Percentiles rank a stretch among this genome's conserved stretches.
Conservation (phyloP, 2,329 filamentous ascomycete genomes). For the Fonsecaea erecta region DNA sequence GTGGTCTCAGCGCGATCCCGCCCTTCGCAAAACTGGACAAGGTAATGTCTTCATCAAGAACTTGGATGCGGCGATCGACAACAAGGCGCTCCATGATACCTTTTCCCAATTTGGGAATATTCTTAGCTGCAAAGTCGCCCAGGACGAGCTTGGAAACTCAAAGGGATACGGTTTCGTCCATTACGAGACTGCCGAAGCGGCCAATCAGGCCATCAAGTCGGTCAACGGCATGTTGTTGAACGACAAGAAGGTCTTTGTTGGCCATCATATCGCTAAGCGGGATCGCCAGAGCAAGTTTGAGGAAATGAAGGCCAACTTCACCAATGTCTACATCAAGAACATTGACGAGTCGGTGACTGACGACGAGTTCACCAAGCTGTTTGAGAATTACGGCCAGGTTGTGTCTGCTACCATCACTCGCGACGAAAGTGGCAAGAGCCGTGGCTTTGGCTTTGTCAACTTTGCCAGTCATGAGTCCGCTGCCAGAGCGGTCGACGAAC, state of each 20-base stretch:
- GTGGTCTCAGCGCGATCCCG: conserved; percentile 99
- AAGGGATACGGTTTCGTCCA: conserved; percentile 99
- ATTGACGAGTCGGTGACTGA: conserved; percentile 82
- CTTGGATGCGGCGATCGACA: conserved; percentile 96
- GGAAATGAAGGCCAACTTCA: conserved; percentile 99
- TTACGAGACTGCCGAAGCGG: conserved; percentile 98
- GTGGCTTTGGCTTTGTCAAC: conserved; percentile 96
- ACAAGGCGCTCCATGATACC: conserved; percentile 99
- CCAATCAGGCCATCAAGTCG: conserved; percentile 96
- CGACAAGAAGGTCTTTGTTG: conserved; percentile 99
- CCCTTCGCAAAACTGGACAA: conserved; percentile 97
- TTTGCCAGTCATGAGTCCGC: conserved; percentile 90
- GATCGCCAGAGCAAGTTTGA: conserved; percentile 99
- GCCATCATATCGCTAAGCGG: conserved; percentile 99
- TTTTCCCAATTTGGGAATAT: conserved; percentile 99
- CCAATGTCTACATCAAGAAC: conserved; percentile 99
- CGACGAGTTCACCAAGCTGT: conserved; percentile 91
- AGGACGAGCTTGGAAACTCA: conserved; percentile 94
- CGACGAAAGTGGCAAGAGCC: conserved; percentile 87
- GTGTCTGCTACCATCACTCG: conserved; percentile 94
- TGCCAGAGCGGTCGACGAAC: conserved; percentile 81
- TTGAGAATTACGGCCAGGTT: conserved; percentile 90
- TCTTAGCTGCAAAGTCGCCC: conserved; percentile 97
- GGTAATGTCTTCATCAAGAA: conserved; percentile 99
- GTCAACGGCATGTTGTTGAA: conserved; percentile 99